Conservation (phyloP, 1,284 basidiomycete genomes). For the Ustilago nuda region DNA sequence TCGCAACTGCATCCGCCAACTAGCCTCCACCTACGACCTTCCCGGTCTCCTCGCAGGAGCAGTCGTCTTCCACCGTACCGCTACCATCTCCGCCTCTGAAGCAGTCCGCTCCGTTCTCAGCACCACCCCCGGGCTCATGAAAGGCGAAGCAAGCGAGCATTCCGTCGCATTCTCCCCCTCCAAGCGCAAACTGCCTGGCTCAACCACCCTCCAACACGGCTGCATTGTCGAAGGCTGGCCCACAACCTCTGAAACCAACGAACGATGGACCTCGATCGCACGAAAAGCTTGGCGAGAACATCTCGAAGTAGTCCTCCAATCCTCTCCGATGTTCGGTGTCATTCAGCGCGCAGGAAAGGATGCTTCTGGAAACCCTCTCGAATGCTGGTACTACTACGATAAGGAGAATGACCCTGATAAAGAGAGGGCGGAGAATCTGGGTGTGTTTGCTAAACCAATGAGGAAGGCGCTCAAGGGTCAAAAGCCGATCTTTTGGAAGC, state of each 20-base stretch:
- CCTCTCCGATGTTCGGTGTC: constrained; percentile 62
- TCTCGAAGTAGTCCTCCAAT: constrained; percentile 60
- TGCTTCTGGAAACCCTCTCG: constrained; percentile 64
- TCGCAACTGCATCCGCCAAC: constrained; percentile 45
- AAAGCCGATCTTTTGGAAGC: constrained; percentile 68
- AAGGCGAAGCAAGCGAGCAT: constrained; percentile 61
- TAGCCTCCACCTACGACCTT: constrained; percentile 66
- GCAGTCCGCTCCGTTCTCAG: constrained; percentile 63
- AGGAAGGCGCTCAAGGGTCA: constrained; percentile 66
- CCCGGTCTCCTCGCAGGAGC: constrained; percentile 65
- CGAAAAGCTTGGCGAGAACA: constrained; percentile 66
- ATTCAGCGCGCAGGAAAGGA: constrained; percentile 67
- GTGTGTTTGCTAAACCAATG: constrained; percentile 67
- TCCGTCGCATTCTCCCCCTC: constrained; percentile 51
- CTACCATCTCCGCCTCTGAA: constrained; percentile 65
- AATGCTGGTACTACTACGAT: constrained; percentile 69
- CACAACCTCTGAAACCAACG: constrained; percentile 25
- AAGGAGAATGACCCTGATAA: constrained; percentile 64
- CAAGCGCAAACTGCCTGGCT: constrained; percentile 40
- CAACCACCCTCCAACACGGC: constrained; percentile 43
- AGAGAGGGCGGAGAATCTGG: constrained; percentile 64
- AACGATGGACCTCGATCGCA: constrained; percentile 51
- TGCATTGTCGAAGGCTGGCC: constrained; percentile 52
- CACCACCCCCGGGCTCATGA: constrained; percentile 62
- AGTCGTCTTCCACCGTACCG: constrained; percentile 68